Conservation (phyloP, 1,284 basidiomycete genomes). For the Rhodotorula sp. region DNA sequence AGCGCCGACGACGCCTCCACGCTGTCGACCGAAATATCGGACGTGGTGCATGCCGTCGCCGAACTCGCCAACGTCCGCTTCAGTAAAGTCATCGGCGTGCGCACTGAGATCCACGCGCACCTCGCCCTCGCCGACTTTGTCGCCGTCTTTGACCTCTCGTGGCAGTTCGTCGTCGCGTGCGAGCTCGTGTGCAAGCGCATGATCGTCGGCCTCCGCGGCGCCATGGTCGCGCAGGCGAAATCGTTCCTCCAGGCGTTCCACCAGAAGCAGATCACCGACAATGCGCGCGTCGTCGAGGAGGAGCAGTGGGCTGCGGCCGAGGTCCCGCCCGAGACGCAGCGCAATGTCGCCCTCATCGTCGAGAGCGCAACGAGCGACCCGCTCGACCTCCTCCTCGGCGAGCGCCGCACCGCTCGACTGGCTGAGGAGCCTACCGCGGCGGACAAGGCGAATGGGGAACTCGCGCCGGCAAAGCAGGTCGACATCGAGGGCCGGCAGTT, state of each 20-base stretch:
- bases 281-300: slow-evolving; percentile 87
- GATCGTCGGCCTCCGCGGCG: slow-evolving; percentile 86
- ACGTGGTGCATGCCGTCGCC: slow-evolving; percentile 74
- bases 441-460: neutral
- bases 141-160: slow-evolving; percentile 77
- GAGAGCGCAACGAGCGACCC: slow-evolving; percentile 81
- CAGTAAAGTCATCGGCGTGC: slow-evolving; percentile 72
- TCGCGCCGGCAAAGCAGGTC: slow-evolving; percentile 65
- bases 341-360: slow-evolving; percentile 70
- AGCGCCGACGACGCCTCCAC: slow-evolving; percentile 19
- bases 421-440: too few species aligned
- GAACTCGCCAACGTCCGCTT: slow-evolving; percentile 80
- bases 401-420: neutral
- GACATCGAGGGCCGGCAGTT: slow-evolving; percentile 80
- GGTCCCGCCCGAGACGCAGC: slow-evolving; percentile 67
- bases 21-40: slow-evolving; percentile 59
- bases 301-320: slow-evolving; percentile 85
- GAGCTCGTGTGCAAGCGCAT: slow-evolving; percentile 83
- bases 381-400: slow-evolving; percentile 62
- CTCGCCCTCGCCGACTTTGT: slow-evolving; percentile 75
- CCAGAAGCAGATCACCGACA: slow-evolving; percentile 73
- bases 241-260: slow-evolving; percentile 84
- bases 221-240: slow-evolving; percentile 81
- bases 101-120: slow-evolving; percentile 74
- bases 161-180: slow-evolving; percentile 83